Conservation (phyloP, 2,329 filamentous ascomycete species). For the Mariannaea sp. region DNA sequence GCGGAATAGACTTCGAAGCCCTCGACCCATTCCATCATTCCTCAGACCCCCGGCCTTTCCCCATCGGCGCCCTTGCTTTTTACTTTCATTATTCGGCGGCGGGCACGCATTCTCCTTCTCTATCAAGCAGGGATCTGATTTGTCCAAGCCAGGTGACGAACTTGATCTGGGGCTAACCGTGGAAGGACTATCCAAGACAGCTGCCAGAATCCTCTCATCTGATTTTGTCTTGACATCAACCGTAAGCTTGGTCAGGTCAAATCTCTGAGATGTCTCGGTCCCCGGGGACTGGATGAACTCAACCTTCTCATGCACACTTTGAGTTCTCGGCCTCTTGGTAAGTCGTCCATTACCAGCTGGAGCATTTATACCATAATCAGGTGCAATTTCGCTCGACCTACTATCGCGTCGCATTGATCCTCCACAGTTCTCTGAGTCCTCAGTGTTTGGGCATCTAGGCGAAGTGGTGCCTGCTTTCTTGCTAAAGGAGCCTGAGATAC, state of each 20-base stretch:
- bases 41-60: slow-evolving; percentile 44
- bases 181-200: slow-evolving; percentile 9
- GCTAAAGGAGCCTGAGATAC: slow-evolving; percentile 76
- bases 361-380: slow-evolving; percentile 15
- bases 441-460: slow-evolving; percentile 24
- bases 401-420: slow-evolving; percentile 8
- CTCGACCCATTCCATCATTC: slow-evolving; percentile 46
- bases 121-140: slow-evolving; percentile 3
- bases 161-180: slow-evolving; percentile 17
- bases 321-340: slow-evolving; percentile 18
- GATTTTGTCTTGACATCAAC: background rate
- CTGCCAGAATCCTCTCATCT: background rate
- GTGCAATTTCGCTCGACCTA: slow-evolving; percentile 21
- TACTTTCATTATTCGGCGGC: background rate
- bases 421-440: background rate
- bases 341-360: slow-evolving; percentile 17
- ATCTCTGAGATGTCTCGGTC: slow-evolving; percentile 8
- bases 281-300: background rate
- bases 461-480: slow-evolving; percentile 67
- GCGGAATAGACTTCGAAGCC: slow-evolving; percentile 51
- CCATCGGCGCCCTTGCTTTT: slow-evolving; percentile 45
- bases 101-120: slow-evolving; percentile 23
- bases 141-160: slow-evolving; percentile 9
- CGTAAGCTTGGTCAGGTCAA: slow-evolving; percentile 11
- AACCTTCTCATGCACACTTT: slow-evolving; percentile 9